Evolutionary conservation across 495 filamentous ascomycete species (phyloP), one percentile per base, ranked within the genome.

Genomic region (Hypoxylon fuscum): DNA sequence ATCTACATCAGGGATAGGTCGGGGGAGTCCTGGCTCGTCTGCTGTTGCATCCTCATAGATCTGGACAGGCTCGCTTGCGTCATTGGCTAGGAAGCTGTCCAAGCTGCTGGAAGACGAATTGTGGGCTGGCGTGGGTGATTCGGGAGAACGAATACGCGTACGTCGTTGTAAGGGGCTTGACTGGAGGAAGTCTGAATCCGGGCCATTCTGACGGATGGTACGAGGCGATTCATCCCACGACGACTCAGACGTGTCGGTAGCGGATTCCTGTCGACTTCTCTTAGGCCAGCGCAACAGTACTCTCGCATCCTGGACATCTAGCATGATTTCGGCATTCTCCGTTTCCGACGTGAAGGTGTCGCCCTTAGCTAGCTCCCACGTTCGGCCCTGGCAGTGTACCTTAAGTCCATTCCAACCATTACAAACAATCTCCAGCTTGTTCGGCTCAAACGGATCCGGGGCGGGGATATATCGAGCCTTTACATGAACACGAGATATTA

Each of bases 381-480:
- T 89, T 66, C 87, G 87, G 20, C 93, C 93, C 74, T 93, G 89
- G 76, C 91, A 97, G 76, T 96, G 93, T 54, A 98, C 77, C 74
- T 92, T 96, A 45, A 94, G 81, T 10, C 95, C 94, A 74, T 98
- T 98, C 93, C 94, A 97, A 14, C 95, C 95, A 69, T 89, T 84
- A 75, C 95, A 98, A 71, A 90, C 83, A 52, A 98, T 88, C 72
- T 92, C 89, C 44, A 98, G 83, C 74, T 85, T 86, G 67, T 85
- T 86, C 54, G 81, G 80, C 60, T 88, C 87, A 59, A 85, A 79
- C 5, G 83, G 77, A 22, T 84, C 83, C 4, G 76, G 59, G 7
- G 88, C 84, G 2, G 88, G 81, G 43, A 92, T 86, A 72, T 95
- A 98, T 23, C 85, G 82, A 54, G 93, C 93, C 70, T 91, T 89